Evolutionary conservation across 441 rosid genomes (phyloP).

Genomic region (Hura crepitans): DNA sequence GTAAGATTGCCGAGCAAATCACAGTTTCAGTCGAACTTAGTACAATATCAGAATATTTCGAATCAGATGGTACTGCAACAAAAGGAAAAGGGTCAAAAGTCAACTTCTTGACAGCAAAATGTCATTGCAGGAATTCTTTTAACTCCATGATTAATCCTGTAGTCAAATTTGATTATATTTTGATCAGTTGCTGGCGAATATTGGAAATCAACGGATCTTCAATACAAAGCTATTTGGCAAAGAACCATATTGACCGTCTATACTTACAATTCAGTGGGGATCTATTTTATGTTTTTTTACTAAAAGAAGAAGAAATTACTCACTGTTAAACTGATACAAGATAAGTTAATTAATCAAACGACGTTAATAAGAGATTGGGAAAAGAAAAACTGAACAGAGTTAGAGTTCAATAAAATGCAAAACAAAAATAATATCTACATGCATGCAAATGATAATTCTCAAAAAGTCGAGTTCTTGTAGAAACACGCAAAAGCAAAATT

Average conservation of each 20-base stretch:
- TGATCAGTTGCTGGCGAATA: not conserved
- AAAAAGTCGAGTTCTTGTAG: not conserved
- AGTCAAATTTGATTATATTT: not conserved
- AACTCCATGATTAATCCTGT: not conserved
- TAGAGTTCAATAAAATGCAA: not conserved
- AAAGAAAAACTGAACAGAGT: not conserved
- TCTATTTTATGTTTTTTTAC: not conserved
- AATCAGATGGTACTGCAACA: conserved; percentile 63
- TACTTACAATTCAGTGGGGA: not conserved
- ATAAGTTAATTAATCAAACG: not conserved
- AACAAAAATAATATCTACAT: not conserved
- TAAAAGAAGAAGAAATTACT: not conserved
- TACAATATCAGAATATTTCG: conserved; percentile 59
- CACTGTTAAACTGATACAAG: not conserved
- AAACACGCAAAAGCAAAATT: not conserved
- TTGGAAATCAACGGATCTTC: not conserved
- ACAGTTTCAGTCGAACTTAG: conserved; percentile 51
- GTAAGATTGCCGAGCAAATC: conserved; percentile 50
- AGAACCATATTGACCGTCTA: not conserved
- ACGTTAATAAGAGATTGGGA: too few species aligned
- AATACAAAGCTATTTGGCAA: not conserved
- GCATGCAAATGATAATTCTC: not conserved
- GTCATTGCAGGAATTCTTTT: not conserved
- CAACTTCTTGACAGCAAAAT: not conserved
- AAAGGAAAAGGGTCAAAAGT: conserved; percentile 7